Conservation (phyloP, 306 rosid species). For the Dalbergia cultrata region DNA sequence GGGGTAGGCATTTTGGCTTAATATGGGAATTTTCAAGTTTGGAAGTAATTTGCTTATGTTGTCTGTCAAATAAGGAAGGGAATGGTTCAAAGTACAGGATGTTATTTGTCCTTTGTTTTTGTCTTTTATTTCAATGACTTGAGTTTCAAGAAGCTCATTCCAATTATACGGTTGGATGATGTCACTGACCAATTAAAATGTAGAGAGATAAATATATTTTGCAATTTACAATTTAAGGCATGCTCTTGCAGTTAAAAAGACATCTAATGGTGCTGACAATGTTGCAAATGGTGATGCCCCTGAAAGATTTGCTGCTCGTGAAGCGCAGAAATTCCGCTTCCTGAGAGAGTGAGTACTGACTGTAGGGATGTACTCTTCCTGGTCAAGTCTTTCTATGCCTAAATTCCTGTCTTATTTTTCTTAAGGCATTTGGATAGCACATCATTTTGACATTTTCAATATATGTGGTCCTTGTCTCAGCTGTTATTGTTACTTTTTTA, state of each 20-base stretch:
- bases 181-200: constrained; percentile 12
- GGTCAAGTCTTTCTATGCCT: constrained; percentile 14
- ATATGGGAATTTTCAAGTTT: constrained; percentile 16
- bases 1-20: not conserved
- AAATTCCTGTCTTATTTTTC: not conserved
- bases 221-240: constrained; percentile 14
- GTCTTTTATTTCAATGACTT: not conserved
- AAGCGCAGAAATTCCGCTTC: constrained; percentile 72
- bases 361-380: not conserved
- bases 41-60: not conserved
- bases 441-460: not conserved
- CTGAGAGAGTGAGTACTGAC: constrained; percentile 70
- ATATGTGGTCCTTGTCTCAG: constrained; percentile 13
- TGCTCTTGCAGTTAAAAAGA: constrained; percentile 59
- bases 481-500: constrained; percentile 9
- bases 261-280: constrained; percentile 50
- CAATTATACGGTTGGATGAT: constrained; percentile 12
- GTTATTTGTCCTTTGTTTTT: not conserved
- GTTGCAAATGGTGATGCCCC: constrained; percentile 56
- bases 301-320: constrained; percentile 77
- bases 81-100: too few relatives aligned
- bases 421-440: constrained; percentile 6
- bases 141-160: not conserved
- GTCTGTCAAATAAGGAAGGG: not conserved
- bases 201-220: constrained; percentile 17